Evolutionary conservation across 257 asterid genomes (phyloP), one percentile per base, ranked within the genome.

Genomic region (Henckelia pumila): DNA sequence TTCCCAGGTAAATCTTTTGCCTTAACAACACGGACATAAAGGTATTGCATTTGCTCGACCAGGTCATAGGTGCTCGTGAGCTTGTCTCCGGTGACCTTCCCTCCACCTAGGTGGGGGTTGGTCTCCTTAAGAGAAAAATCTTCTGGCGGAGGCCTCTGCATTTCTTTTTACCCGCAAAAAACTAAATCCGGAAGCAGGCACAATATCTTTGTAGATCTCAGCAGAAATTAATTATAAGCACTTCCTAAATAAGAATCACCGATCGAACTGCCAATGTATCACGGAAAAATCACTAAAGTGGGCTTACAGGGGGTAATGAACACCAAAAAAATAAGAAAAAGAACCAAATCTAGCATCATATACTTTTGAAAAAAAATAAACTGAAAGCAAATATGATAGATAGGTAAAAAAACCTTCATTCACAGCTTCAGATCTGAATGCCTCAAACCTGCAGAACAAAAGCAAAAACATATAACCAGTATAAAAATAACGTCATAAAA

Each of bases 11-110:
- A 71, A 59, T 85, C 95, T 71, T 72, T 87, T 1, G 95, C 89
- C 78, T 87, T 87, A 47, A 83, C 89, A 6, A 87, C 95, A 22
- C 88, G 84, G 47, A 88, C 92, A 28, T 85, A 85, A 44, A 88
- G 92, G 75, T 79, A 88, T 58, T 88, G 86, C 95, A 88, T 88
- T 67, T 85, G 92, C 81, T 85, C 95, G 26, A 85, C 90, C 20
- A 85, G 86, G 75, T 84, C 95, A 83, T 88, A 88, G 73, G 92
- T 88, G 71, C 89, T 88, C 11, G 86, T 81, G 56, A 83, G 83
- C 79, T 88, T 85, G 61, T 83, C 92, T 44, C 92, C 90, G 0
- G 89, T 78, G 49, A 77, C 77, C 81, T 77, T 88, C 70, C 92
- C 87, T 23, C 92, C 95, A 79, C 90, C 90, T 3, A 88, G 83